Evolutionary conservation across 129 eudicot genomes (phyloP).

Genomic region (Chrysanthemum makinoi): DNA sequence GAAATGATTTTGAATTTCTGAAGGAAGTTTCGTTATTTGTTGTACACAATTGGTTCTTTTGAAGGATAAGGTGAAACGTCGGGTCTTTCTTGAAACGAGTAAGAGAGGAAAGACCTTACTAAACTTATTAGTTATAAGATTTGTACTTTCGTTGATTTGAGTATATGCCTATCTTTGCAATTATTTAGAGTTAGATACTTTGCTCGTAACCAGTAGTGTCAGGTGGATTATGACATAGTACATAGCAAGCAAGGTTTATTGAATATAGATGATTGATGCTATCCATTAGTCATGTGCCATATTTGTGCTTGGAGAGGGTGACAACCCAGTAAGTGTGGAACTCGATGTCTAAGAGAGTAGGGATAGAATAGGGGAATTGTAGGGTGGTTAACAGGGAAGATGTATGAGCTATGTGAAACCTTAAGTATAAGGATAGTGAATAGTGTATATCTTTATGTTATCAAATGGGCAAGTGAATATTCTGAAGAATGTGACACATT

Average conservation of each 20-base stretch:
- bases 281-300: background rate
- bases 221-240: background rate
- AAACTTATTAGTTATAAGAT: conserved; percentile 11
- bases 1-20: background rate
- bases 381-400: conserved; percentile 16
- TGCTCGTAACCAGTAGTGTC: background rate
- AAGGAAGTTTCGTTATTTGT: conserved; percentile 5
- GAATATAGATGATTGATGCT: background rate
- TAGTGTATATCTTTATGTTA: background rate
- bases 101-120: background rate
- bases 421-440: background rate
- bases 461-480: conserved; percentile 3
- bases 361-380: background rate
- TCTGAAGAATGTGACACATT: background rate
- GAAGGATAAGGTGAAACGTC: background rate
- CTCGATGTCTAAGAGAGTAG: background rate
- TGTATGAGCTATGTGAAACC: conserved; percentile 4
- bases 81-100: too few relatives aligned
- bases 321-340: background rate
- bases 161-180: background rate
- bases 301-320: conserved; percentile 18
- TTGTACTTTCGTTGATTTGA: background rate
- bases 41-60: conserved; percentile 3
- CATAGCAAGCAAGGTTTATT: background rate
- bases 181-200: background rate